Conservation (phyloP, 2,329 filamentous ascomycete genomes). For the Pyrenochaeta sp. region DNA sequence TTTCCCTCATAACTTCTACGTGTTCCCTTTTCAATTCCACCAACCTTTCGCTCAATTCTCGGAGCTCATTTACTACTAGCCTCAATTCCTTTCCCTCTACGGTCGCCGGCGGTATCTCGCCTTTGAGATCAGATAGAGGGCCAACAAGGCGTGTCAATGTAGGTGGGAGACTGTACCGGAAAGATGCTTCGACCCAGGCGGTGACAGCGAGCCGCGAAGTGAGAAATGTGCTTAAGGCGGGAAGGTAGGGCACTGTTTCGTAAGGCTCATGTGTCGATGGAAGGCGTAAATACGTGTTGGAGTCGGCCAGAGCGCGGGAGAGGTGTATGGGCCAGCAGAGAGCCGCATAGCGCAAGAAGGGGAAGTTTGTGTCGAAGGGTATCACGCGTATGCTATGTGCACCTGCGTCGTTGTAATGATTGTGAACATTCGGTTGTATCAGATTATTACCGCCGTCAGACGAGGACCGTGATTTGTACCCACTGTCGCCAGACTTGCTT, state of each 20-base stretch:
- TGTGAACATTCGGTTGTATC: neutral
- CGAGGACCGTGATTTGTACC: constrained; percentile 41
- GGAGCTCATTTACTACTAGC: constrained; percentile 30
- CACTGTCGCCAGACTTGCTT: constrained; percentile 38
- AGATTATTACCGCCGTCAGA: constrained; percentile 29
- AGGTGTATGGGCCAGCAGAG: constrained; percentile 47
- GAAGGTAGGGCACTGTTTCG: constrained; percentile 28
- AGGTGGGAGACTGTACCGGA: constrained; percentile 39
- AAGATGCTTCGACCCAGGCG: constrained; percentile 45
- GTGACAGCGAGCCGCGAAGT: constrained; percentile 36
- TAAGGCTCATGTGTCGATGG: neutral
- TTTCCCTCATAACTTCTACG: constrained; percentile 28
- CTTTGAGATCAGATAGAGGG: constrained; percentile 28
- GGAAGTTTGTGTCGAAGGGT: constrained; percentile 35
- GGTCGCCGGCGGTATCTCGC: constrained; percentile 30
- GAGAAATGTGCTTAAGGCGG: constrained; percentile 35
- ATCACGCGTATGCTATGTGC: constrained; percentile 15
- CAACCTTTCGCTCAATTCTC: constrained; percentile 34
- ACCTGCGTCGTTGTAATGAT: constrained; percentile 4
- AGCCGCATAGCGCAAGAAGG: constrained; percentile 41
- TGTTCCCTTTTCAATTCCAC: constrained; percentile 32
- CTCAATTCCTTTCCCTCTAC: constrained; percentile 36
- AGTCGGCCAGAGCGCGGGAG: constrained; percentile 28
- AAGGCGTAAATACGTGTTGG: constrained; percentile 2
- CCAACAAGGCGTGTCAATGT: constrained; percentile 41